Conservation (phyloP, 352 stramenopile genomes). For the Phytophthora hybrid region DNA sequence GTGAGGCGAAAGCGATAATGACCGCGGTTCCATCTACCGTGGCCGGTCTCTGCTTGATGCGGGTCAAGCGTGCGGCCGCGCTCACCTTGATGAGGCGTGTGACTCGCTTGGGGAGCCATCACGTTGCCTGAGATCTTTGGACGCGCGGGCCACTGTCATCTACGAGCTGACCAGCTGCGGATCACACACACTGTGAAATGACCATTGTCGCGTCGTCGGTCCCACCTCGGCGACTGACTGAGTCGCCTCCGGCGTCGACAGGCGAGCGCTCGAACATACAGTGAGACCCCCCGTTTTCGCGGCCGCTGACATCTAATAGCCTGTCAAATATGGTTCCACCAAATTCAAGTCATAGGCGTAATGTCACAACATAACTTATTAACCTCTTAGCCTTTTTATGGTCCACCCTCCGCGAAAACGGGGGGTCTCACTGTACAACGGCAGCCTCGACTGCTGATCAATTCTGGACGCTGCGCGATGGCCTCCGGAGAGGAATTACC, state of each 20-base stretch:
- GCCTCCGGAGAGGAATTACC: too few species aligned
- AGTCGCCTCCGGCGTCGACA: conserved; percentile 18
- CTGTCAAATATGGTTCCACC: too few species aligned
- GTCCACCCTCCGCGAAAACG: too few species aligned
- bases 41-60: neutral
- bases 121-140: conserved; percentile 42
- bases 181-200: neutral
- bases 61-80: conserved; percentile 13
- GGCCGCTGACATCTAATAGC: too few species aligned
- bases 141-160: conserved; percentile 20
- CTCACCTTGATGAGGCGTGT: conserved; percentile 36
- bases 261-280: conserved; percentile 11
- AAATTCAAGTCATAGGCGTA: too few species aligned
- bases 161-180: conserved; percentile 11
- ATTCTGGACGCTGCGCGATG: too few species aligned
- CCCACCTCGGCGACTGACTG: conserved; percentile 23
- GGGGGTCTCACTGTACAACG: too few species aligned
- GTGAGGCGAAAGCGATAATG: conserved; percentile 32
- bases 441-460: too few species aligned
- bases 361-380: too few species aligned
- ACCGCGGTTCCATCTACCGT: neutral
- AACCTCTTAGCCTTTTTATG: too few species aligned
- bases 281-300: too few species aligned
- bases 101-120: conserved; percentile 38
- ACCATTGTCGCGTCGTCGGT: conserved; percentile 8